Evolutionary conservation across 1,284 basidiomycete genomes (phyloP).

Genomic region (Naganishia liquefaciens): DNA sequence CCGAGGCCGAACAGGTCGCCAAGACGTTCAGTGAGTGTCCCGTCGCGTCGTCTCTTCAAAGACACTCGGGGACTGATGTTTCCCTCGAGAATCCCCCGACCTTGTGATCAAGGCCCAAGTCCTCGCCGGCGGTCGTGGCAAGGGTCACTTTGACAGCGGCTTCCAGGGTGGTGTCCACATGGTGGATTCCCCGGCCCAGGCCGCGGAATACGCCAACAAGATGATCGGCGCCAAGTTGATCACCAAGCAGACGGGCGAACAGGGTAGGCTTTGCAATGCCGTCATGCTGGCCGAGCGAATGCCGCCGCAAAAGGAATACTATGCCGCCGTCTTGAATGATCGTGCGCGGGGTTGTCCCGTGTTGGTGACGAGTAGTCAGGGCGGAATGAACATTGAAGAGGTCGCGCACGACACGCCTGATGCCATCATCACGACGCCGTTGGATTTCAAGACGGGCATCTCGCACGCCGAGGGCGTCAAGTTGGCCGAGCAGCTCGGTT

Average conservation of each 20-base stretch:
- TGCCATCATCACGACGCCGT: constrained; percentile 94
- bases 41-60: constrained; percentile 29
- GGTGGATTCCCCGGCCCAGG: constrained; percentile 73
- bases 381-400: constrained; percentile 99
- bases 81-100: constrained; percentile 42
- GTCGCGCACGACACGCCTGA: constrained; percentile 95
- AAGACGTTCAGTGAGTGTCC: constrained; percentile 73
- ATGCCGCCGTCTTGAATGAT: constrained; percentile 96
- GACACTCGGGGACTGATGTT: constrained; percentile 55
- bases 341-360: constrained; percentile 86
- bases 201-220: constrained; percentile 79
- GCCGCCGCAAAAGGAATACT: constrained; percentile 94
- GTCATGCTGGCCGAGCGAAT: constrained; percentile 98
- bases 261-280: constrained; percentile 90
- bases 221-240: constrained; percentile 97
- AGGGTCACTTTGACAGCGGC: constrained; percentile 95
- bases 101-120: constrained; percentile 99
- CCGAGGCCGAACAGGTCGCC: constrained; percentile 88
- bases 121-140: constrained; percentile 95
- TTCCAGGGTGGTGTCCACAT: constrained; percentile 97
- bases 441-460: constrained; percentile 84
- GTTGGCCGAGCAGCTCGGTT: constrained; percentile 88
- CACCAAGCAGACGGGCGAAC: constrained; percentile 97
- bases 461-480: constrained; percentile 69
- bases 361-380: constrained; percentile 89